Conservation (phyloP, 2,329 filamentous ascomycete species). For the Neoascochyta sp. region DNA sequence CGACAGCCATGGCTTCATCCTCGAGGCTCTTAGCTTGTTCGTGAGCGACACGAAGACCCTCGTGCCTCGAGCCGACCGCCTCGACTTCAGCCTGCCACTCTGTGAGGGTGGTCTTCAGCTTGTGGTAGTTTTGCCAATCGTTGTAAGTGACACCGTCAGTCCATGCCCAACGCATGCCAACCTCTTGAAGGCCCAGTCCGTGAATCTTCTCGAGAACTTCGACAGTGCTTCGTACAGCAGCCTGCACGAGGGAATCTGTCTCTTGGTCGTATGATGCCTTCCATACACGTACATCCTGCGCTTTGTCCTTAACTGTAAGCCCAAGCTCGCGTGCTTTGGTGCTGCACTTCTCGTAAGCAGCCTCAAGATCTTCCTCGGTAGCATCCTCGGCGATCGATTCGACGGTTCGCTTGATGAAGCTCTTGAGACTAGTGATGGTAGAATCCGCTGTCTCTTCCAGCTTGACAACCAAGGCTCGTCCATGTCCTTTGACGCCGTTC, state of each 20-base stretch:
- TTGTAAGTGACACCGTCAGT: constrained; percentile 95
- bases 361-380: constrained; percentile 50
- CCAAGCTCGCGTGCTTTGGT: constrained; percentile 64
- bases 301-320: constrained; percentile 68
- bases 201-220: constrained; percentile 78
- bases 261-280: constrained; percentile 67
- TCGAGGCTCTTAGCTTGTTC: constrained; percentile 67
- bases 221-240: constrained; percentile 75
- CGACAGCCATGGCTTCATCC: constrained; percentile 73
- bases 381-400: constrained; percentile 57
- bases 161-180: constrained; percentile 92
- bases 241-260: constrained; percentile 63
- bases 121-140: constrained; percentile 94
- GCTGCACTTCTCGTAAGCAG: constrained; percentile 52
- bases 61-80: constrained; percentile 69
- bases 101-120: constrained; percentile 75
- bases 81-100: constrained; percentile 83
- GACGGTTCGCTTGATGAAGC: constrained; percentile 58
- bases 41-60: constrained; percentile 65
- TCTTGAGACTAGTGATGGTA: constrained; percentile 64
- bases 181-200: constrained; percentile 81
- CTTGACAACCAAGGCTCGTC: constrained; percentile 62
- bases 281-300: constrained; percentile 74
- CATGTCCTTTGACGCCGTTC: constrained; percentile 62
- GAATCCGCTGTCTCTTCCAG: constrained; percentile 65